Base-by-base conservation (phyloP, 345 rosid species). In the Gossypium mustelinum region DNA sequence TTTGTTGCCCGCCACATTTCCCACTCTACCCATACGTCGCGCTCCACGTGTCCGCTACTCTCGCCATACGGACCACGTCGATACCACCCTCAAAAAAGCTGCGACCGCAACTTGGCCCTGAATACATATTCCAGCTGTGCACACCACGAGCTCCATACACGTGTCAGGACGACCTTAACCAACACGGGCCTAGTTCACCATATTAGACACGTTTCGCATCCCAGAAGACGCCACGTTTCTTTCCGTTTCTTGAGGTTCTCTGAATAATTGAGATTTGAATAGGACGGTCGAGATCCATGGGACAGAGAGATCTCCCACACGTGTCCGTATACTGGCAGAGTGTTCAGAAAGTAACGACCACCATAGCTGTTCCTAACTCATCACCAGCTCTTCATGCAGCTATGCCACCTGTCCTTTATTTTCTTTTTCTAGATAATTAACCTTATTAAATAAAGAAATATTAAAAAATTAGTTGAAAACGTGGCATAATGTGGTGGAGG, bases 241-340 rank as follows among this genome's bases (percentile, higher is more conserved):
- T 34, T 2, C 43, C 11, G 44, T 0, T 48, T 17, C 54, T 12
- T 68, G 72, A 18, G 76, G 69, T 14, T 34, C 18, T 52, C 56
- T 52, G 56, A 52, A 16, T 6, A 16, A 52, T 52, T 52, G 56
- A 52, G n/a, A n/a, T 52, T 52, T 52, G 56, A 52, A 16, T 52
- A 52, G 56, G 9, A 52, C 68, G 82, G 79, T 51, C 52, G 73
- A 67, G 80, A 78, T 76, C 52, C 2, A 63, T 43, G 68, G 52
- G 75, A 83, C 82, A 70, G 54, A 68, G n/a, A 27, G 62, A 83
- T 80, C 84, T 76, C 7, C 0, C 20, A 76, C 84, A 78, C 84
- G 84, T 73, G 79, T 72, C 64, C 64, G 9, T 47, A 6, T 29
- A 4, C 13, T 25, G 75, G 68, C 71, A 75, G 63, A 56, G 0